A percentile compares a stretch with the other conserved stretches of the same genome.
Evolutionary conservation across 2,329 filamentous ascomycete species (phyloP).

Genomic region (Orbilia oligospora): DNA sequence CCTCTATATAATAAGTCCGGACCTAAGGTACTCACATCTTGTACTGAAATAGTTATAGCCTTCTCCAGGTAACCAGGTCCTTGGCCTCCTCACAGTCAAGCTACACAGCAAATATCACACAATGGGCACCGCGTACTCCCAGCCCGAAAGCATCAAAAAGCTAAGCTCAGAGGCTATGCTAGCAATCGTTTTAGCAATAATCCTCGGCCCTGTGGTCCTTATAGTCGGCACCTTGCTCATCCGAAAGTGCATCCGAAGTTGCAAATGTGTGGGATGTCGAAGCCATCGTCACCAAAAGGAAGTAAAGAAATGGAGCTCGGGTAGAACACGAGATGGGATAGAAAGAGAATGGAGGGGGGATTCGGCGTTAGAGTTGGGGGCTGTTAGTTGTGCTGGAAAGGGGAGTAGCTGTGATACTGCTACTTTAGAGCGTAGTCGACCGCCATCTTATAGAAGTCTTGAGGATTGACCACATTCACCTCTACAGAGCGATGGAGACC

Average conservation of each 20-base stretch:
- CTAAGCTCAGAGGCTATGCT: not conserved
- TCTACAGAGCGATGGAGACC: too few species aligned
- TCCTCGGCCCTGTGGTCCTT: not conserved
- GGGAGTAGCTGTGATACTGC: not conserved
- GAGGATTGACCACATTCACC: not conserved
- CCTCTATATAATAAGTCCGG: too few species aligned
- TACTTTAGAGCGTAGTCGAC: not conserved
- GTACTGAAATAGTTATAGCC: too few species aligned
- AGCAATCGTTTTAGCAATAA: not conserved
- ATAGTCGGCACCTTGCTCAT: not conserved
- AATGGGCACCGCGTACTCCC: too few species aligned
- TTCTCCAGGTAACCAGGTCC: too few species aligned
- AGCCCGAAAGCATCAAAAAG: too few species aligned
- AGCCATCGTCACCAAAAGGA: conserved; percentile 6
- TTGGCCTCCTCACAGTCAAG: too few species aligned
- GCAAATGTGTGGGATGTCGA: not conserved
- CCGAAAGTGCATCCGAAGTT: not conserved
- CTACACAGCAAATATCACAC: too few species aligned
- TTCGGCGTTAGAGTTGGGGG: not conserved
- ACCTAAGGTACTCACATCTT: too few species aligned
- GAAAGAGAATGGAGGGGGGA: not conserved
- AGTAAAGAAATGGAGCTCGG: not conserved
- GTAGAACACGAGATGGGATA: not conserved
- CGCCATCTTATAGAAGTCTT: not conserved
- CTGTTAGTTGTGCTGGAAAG: not conserved